Conservation (phyloP, 148 eudicot genomes). For the Nyssa sinensis region DNA sequence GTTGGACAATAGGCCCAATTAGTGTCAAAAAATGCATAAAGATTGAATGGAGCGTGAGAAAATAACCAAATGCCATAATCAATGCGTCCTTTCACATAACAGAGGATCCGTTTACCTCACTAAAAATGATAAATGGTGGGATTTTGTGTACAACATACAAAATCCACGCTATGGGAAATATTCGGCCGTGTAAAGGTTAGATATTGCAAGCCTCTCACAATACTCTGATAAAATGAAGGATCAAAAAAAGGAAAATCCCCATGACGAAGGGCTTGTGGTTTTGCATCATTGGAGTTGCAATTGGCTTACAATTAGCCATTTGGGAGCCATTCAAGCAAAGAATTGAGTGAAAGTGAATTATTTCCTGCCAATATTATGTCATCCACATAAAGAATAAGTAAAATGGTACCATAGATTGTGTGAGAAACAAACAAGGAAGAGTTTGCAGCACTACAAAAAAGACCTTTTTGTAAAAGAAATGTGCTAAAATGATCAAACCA, state of each 20-base stretch:
- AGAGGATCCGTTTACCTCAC: not conserved
- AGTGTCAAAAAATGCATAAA: too few species aligned
- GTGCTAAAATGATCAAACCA: not conserved
- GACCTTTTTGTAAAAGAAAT: not conserved
- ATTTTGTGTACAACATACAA: not conserved
- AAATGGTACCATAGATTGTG: not conserved
- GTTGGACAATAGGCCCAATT: too few species aligned
- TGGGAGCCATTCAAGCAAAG: not conserved
- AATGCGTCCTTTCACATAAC: not conserved
- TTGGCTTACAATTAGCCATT: not conserved
- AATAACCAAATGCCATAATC: too few species aligned
- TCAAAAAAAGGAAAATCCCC: too few species aligned
- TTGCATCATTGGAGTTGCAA: not conserved
- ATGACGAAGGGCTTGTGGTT: too few species aligned
- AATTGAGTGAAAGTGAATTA: too few species aligned
- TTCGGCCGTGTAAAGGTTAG: not conserved
- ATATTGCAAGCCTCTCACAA: constrained; percentile 1
- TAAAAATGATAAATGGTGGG: not conserved
- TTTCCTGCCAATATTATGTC: too few species aligned
- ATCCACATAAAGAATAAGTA: not conserved
- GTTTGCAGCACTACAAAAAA: not conserved
- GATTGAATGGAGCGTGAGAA: too few species aligned
- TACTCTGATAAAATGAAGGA: not conserved
- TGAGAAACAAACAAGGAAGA: not conserved
- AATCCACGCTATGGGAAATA: not conserved